Evolutionary conservation across 345 rosid species (phyloP).

Genomic region (thale cress (Arabidopsis thaliana)): DNA sequence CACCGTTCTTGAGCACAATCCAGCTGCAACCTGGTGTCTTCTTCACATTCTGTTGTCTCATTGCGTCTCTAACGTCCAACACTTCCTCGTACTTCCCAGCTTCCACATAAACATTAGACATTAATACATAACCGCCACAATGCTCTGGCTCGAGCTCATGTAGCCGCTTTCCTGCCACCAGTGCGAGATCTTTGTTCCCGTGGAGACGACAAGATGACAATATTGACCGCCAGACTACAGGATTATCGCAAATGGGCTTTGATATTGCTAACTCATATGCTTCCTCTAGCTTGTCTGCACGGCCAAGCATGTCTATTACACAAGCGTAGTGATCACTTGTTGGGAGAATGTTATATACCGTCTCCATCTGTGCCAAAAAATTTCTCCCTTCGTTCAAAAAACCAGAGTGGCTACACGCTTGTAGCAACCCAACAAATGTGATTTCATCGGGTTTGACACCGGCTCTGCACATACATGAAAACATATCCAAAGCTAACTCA

Average conservation of each 20-base stretch:
- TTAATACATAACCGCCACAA: constrained; percentile 54
- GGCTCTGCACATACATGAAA: constrained; percentile 51
- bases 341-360: constrained; percentile 52
- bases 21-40: constrained; percentile 61
- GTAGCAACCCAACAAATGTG: constrained; percentile 61
- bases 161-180: constrained; percentile 44
- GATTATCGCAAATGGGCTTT: constrained; percentile 51
- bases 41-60: constrained; percentile 54
- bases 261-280: constrained; percentile 58
- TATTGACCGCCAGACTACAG: constrained; percentile 68
- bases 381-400: constrained; percentile 53
- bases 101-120: constrained; percentile 55
- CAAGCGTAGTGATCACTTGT: constrained; percentile 68
- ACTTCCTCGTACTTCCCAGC: constrained; percentile 54
- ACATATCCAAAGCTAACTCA: constrained; percentile 56
- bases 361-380: constrained; percentile 53
- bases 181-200: constrained; percentile 49
- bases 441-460: constrained; percentile 58
- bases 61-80: constrained; percentile 49
- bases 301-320: constrained; percentile 75
- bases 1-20: constrained; percentile 50
- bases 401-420: constrained; percentile 75
- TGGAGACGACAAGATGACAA: constrained; percentile 59
- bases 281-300: constrained; percentile 64
- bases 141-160: constrained; percentile 56